phyloP scores from a whole-genome alignment of 1,139 yeast species.

The Zygosaccharomyces sapae region DNA sequence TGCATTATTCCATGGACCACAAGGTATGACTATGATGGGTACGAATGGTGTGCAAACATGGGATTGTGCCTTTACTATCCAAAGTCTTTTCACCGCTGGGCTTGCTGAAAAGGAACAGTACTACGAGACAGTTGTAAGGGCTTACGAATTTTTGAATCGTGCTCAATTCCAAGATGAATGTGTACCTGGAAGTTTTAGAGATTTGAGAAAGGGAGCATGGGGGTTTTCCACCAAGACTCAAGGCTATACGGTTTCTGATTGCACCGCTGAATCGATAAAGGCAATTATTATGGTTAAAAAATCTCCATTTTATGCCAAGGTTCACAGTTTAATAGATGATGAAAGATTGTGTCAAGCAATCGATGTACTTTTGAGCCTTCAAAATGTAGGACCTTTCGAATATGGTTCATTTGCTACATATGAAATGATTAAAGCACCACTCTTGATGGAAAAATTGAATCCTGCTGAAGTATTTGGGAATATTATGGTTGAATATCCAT shows the following conservation, averaged over 20 bases:
- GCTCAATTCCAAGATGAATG: constrained; percentile 85
- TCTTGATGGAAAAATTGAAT: constrained; percentile 69
- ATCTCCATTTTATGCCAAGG: constrained; percentile 48
- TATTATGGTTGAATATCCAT: constrained; percentile 98
- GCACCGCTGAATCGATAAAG: constrained; percentile 93
- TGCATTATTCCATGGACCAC: constrained; percentile 76
- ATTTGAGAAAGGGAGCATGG: constrained; percentile 88
- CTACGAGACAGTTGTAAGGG: constrained; percentile 55
- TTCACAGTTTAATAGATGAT: constrained; percentile 49
- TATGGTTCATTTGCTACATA: constrained; percentile 92
- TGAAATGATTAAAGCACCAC: constrained; percentile 79
- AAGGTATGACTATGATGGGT: constrained; percentile 92
- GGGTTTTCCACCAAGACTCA: constrained; percentile 94
- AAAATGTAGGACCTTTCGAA: constrained; percentile 72
- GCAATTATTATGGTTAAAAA: constrained; percentile 90
- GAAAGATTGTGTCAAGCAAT: constrained; percentile 62
- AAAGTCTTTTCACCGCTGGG: constrained; percentile 76
- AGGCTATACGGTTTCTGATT: constrained; percentile 95
- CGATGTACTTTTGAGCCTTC: constrained; percentile 64
- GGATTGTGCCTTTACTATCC: constrained; percentile 92
- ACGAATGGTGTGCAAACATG: constrained; percentile 97
- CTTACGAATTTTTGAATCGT: constrained; percentile 67
- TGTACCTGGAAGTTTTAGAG: constrained; percentile 75
- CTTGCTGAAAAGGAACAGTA: constrained; percentile 67
- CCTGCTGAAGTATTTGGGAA: constrained; percentile 98